Conservation (phyloP, 305 asterid genomes). For the Nicotiana rustica region DNA sequence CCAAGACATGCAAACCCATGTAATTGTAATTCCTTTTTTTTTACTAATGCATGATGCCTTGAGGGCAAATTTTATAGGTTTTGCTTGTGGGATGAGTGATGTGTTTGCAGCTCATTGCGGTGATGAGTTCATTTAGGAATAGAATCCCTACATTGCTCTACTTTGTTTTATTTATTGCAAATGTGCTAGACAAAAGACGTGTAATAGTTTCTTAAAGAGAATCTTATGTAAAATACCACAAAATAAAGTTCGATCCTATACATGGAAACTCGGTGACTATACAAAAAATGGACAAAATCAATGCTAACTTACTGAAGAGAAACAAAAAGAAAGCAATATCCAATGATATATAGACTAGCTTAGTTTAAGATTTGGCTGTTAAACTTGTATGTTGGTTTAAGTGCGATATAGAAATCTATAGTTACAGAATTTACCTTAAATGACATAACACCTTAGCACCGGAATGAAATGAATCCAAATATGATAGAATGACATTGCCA, state of each 20-base stretch:
- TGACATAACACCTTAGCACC: background rate
- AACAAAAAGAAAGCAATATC: too few relatives aligned
- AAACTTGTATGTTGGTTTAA: too few relatives aligned
- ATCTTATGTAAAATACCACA: too few relatives aligned
- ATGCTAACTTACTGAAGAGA: too few relatives aligned
- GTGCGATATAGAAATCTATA: too few relatives aligned
- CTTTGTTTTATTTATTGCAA: background rate
- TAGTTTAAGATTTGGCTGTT: too few relatives aligned
- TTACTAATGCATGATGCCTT: background rate
- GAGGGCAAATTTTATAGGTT: background rate
- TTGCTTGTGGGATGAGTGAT: background rate
- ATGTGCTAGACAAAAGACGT: background rate
- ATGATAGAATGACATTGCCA: background rate
- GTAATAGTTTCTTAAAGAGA: too few relatives aligned
- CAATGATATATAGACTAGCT: too few relatives aligned
- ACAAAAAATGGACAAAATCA: too few relatives aligned
- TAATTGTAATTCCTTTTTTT: background rate
- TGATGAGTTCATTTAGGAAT: background rate
- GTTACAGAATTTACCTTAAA: too few relatives aligned
- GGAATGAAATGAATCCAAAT: constrained; percentile 1
- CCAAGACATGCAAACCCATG: constrained; percentile 14
- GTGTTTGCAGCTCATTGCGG: background rate
- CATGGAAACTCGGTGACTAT: too few relatives aligned
- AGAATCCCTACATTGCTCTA: background rate
- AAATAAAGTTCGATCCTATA: too few relatives aligned